Evolutionary conservation across 176 grass and related monocot genomes (phyloP), one percentile per base, ranked within the genome.

Genomic region (Musa schizocarpa): DNA sequence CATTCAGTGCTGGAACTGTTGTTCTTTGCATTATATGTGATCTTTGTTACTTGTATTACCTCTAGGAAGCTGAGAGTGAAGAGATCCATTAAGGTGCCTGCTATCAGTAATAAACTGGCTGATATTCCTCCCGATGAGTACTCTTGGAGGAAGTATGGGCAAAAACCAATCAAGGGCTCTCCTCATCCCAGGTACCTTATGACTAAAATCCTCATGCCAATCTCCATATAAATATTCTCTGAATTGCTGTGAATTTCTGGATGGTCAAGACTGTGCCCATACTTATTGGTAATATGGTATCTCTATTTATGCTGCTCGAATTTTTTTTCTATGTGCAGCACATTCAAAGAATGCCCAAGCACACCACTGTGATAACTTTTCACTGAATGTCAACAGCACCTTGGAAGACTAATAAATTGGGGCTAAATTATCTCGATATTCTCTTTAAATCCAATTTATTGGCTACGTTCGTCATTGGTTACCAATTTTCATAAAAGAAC

Each of bases 91-190:
- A 91, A 84, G 74, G 83, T 99, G 76, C 88, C 86, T 22, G 89
- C 90, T 26, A 83, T 98, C 79, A 89, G 94, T 77, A 89, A 89
- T 76, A 93, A 91, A 83, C 81, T 87, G 22, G 86, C 94, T 5
- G 88, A 91, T 76, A 98, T 98, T 66, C 90, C 95, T 9, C 79
- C 82, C 0, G 95, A 98, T 13, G 87, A 81, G 10, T 98, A 91
- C 76, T 91, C 95, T 0, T 93, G 95, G 95, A 91, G 95, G 77
- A 98, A 98, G 83, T 98, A 98, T 48, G 95, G 95, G 25, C 95
- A 98, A 80, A 98, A 98, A 67, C 95, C 95, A 8, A 98, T 98
- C 76, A 98, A 98, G 80, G 90, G 95, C 1, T 98, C 94, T 53
- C 94, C 94, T 75, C 74, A 98, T 85, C 94, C 94, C 70, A 93